Conservation (phyloP, 2,329 filamentous ascomycete species). For the Fusarium goolgardi region DNA sequence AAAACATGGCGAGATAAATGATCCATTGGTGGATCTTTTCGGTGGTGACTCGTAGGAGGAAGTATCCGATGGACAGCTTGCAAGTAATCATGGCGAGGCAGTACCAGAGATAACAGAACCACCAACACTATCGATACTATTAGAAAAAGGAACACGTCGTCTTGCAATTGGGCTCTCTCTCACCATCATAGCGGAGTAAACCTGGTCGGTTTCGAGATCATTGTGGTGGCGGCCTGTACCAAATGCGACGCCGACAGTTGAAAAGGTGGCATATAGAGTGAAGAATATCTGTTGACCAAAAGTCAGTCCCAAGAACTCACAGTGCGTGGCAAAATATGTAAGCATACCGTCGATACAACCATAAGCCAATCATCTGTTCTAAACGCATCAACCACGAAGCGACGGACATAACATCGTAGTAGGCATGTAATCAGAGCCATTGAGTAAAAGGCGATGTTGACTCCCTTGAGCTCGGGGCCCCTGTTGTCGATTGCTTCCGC, state of each 20-base stretch:
- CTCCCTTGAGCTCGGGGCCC: slow-evolving; percentile 49
- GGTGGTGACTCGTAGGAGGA: slow-evolving; percentile 50
- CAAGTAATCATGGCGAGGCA: slow-evolving; percentile 44
- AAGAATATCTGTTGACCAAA: slow-evolving; percentile 46
- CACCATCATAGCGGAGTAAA: slow-evolving; percentile 50
- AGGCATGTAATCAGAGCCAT: slow-evolving; percentile 44
- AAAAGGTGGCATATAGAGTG: slow-evolving; percentile 28
- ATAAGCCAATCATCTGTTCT: slow-evolving; percentile 54
- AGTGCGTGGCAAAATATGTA: neutral
- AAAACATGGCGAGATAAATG: slow-evolving; percentile 47
- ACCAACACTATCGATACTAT: slow-evolving; percentile 40
- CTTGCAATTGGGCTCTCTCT: slow-evolving; percentile 1
- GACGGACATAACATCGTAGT: slow-evolving; percentile 51
- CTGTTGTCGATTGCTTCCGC: slow-evolving; percentile 43
- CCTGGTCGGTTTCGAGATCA: slow-evolving; percentile 44
- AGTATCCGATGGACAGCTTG: slow-evolving; percentile 53
- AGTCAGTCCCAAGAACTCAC: neutral
- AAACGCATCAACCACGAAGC: slow-evolving; percentile 50
- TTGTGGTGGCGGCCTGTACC: slow-evolving; percentile 53
- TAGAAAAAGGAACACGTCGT: neutral
- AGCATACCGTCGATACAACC: slow-evolving; percentile 48
- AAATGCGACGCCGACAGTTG: slow-evolving; percentile 47
- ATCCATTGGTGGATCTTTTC: slow-evolving; percentile 37
- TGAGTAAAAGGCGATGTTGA: slow-evolving; percentile 48
- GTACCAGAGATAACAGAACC: slow-evolving; percentile 49